Conservation (phyloP, 768 basidiomycete genomes). For the Hortiboletus flavorubellus region DNA sequence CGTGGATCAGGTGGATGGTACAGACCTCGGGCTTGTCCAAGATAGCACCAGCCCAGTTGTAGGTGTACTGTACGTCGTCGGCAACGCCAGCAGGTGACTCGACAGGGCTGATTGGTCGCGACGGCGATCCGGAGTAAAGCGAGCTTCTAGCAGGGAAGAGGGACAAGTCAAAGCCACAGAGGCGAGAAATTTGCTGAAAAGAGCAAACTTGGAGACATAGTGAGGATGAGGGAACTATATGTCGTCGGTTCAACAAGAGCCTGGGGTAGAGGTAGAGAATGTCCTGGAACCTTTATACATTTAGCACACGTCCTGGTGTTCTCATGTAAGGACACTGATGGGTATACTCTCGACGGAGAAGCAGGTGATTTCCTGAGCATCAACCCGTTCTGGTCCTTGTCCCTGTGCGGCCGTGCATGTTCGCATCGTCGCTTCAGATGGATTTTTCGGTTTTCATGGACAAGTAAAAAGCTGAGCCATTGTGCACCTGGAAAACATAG, state of each 20-base stretch:
- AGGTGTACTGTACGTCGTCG: constrained; percentile 15
- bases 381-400: neutral
- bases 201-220: constrained; percentile 17
- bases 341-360: neutral
- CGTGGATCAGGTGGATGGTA: neutral
- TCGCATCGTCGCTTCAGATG: neutral
- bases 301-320: neutral
- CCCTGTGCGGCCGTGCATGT: neutral
- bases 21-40: constrained; percentile 7
- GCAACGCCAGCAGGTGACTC: neutral
- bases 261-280: neutral
- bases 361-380: neutral
- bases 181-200: constrained; percentile 18
- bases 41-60: constrained; percentile 20
- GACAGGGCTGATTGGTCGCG: constrained; percentile 6
- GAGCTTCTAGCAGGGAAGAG: constrained; percentile 13
- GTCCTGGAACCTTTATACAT: constrained; percentile 13
- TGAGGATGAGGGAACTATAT: neutral
- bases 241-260: neutral
- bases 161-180: constrained; percentile 14
- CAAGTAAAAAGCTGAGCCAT: neutral
- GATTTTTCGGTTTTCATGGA: neutral
- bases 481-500: neutral
- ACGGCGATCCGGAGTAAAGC: constrained; percentile 10
- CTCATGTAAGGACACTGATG: neutral